Evolutionary conservation across 1,284 basidiomycete species (phyloP), one percentile per base, ranked within the genome.

Genomic region (Nidula niveotomentosa): DNA sequence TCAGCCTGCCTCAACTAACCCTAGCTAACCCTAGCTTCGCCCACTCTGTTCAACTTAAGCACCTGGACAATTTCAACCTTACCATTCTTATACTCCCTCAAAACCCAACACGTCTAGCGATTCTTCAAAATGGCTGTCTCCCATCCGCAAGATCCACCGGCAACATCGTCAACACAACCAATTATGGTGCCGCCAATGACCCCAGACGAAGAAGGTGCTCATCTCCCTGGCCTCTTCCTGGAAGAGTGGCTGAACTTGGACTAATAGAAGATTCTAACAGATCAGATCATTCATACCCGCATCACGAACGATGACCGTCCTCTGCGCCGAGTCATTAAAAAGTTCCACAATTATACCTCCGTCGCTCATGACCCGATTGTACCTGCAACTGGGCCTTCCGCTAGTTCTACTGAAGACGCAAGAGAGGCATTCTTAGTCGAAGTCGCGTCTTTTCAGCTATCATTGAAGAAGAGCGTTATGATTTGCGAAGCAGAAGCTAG

Each of bases 401-500:
- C 74, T 30, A 72, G 68, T 8, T 71, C 78, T 43, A 15, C 37
- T 10, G 84, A 90, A 46, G 88, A 92, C 70, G 87, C 88, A 46
- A 77, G 88, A 37, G 90, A 93, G 58, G 83, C 85, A 1, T 89
- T 93, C 63, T 67, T 91, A 49, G 76, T 91, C 39, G 91, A 93
- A 66, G 70, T 93, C 8, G 82, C 84, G 44, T 83, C 87, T 8
- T 92, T 92, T 63, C 82, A 89, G 64, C 67, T 92, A 56, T 71
- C 83, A 52, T 72, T 93, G 59, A 83, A 86, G 71, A 93, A 92
- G 72, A 87, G 81, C 58, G 74, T 79, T 36, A 87, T 92, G 83
- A 85, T 90, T 49, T 91, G 90, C 63, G 86, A 91, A 64, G 90
- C 90, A 6, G 90, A 93, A 72, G 81, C 81, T 49, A 76, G 90